Percentiles rank a stretch among this genome's conserved stretches.
Conservation (phyloP, 2,329 filamentous ascomycete species). For the Cercospora nicotianae region DNA sequence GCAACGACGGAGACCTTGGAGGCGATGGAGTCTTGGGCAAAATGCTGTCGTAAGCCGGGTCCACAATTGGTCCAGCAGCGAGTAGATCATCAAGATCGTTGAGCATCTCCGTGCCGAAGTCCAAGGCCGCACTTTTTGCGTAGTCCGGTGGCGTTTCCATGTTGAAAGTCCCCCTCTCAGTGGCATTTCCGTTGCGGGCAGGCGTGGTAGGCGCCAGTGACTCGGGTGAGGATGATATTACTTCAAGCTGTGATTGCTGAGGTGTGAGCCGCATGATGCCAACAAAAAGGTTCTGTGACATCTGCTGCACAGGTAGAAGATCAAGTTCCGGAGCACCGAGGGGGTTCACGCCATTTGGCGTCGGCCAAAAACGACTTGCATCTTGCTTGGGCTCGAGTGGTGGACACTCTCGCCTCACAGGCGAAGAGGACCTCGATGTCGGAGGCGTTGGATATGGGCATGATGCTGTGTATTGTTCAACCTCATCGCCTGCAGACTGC, state of each 20-base stretch:
- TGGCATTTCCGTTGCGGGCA: neutral
- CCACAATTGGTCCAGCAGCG: neutral
- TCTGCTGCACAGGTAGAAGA: neutral
- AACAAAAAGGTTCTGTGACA: neutral
- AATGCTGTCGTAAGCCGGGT: neutral
- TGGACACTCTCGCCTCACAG: neutral
- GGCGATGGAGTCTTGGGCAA: neutral
- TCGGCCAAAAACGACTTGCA: neutral
- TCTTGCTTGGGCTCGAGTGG: neutral
- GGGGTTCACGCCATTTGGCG: neutral
- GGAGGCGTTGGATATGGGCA: neutral
- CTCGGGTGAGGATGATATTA: constrained; percentile 6
- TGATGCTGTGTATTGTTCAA: neutral
- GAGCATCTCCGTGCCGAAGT: neutral
- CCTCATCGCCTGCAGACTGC: neutral
- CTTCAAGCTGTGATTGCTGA: constrained; percentile 6
- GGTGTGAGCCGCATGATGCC: constrained; percentile 10
- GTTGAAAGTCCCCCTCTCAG: neutral
- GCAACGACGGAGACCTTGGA: neutral
- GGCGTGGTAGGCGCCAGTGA: constrained; percentile 1
- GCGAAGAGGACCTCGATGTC: neutral
- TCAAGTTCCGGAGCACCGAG: neutral
- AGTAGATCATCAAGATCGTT: neutral
- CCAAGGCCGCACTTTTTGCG: neutral
- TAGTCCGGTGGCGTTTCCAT: neutral